Evolutionary conservation across 441 rosid genomes (phyloP), one percentile per base, ranked within the genome.

Genomic region (Populus tomentosa): DNA sequence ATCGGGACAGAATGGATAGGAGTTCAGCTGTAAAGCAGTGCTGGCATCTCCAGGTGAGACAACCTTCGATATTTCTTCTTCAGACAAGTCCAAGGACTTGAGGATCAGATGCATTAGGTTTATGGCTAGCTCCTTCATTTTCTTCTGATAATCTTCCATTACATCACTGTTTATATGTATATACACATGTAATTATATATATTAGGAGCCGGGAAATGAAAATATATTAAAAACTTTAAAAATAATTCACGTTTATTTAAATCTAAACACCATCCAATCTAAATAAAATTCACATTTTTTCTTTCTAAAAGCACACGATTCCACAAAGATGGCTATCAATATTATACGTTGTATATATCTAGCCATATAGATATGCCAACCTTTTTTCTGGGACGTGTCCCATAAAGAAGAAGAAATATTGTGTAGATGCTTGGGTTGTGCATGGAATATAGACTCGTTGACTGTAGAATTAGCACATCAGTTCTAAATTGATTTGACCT

Each of bases 1-100:
- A 32, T 94, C 91, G 6, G 97, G 97, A 75, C 97, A 94, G 53
- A 81, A 79, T 24, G 98, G 98, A 83, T 94, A 94, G 70, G 88
- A 81, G 82, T 94, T 94, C 56, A 94, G 79, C 72, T 92, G 98
- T 50, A 89, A 50, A n/a, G 89, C 93, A 6, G 87, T 79, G 65
- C 73, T 81, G 7, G 89, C 80, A 33, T 79, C 86, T 23, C 86
- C 85, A 11, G 77, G 70, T 1, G 86, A 85, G 9, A 87, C 87
- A 72, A 87, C 86, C 94, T 91, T 87, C 69, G 84, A 70, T 7
- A 80, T 65, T 68, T 89, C 89, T 42, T 80, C 81, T 72, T 77
- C 75, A 2, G 85, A 65, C 38, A 92, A 84, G 81, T 82, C 89
- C 2, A 89, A 75, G 69, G 90, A 88, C 3, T 86, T 85, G 72